phyloP scores from a whole-genome alignment of 2,329 filamentous ascomycete genomes.

The Atkinsonella hypoxylon region DNA sequence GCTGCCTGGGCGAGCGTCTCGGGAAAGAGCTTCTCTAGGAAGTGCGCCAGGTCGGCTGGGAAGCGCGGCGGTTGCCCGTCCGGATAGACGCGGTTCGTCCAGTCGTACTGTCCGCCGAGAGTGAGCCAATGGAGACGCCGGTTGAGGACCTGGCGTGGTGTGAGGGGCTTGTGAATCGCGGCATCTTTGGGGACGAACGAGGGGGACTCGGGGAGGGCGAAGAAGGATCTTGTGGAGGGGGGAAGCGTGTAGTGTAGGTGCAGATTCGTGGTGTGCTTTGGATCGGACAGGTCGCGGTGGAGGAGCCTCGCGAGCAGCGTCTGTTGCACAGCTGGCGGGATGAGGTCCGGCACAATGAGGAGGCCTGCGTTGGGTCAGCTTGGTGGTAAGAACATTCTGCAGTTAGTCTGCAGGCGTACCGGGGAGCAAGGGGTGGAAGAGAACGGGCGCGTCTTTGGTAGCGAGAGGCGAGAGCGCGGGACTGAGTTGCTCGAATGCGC shows the following conservation, averaged over 20 bases:
- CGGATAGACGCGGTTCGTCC: conserved; percentile 80
- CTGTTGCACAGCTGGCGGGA: conserved; percentile 58
- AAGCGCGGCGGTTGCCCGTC: conserved; percentile 55
- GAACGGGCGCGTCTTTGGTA: conserved; percentile 35
- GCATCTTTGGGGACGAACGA: conserved; percentile 58
- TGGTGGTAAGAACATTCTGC: neutral
- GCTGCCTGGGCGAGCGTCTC: conserved; percentile 73
- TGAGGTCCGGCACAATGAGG: conserved; percentile 60
- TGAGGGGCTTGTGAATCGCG: conserved; percentile 60
- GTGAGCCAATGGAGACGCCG: conserved; percentile 88
- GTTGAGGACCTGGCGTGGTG: conserved; percentile 56
- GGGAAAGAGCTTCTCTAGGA: conserved; percentile 63
- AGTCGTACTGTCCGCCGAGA: conserved; percentile 91
- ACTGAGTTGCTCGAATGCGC: conserved; percentile 24
- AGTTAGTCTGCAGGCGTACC: conserved; percentile 41
- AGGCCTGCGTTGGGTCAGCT: conserved; percentile 45
- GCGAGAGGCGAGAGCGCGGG: conserved; percentile 19
- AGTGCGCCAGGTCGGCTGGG: conserved; percentile 55
- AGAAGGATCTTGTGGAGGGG: conserved; percentile 34
- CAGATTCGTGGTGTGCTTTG: conserved; percentile 76
- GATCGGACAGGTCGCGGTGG: conserved; percentile 63
- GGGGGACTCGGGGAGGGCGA: conserved; percentile 39
- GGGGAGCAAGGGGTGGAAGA: conserved; percentile 54
- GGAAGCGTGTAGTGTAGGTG: conserved; percentile 64
- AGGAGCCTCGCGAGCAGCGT: conserved; percentile 61